Base-by-base conservation (phyloP, 108 stramenopile species). In the Licmophora abbreviata region DNA sequence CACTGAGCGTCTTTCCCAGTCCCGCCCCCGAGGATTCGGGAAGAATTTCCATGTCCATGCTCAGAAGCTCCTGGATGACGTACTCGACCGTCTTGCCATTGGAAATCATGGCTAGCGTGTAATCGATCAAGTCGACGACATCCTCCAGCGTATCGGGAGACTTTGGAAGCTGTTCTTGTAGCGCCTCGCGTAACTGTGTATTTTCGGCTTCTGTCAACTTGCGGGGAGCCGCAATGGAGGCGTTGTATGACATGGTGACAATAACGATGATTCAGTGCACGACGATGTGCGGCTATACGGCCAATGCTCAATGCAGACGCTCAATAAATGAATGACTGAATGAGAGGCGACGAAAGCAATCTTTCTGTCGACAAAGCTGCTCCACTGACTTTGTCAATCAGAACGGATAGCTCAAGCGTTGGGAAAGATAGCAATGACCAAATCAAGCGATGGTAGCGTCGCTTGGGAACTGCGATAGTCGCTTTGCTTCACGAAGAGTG, bases 21-120 rank as follows among this genome's bases (percentile, higher is more conserved):
- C 38, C 18, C 20, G 15, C 5, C 26, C 52, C 65, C 15, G 53
- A 23, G 20, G 40, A 1, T 0, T 29, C 54, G 5, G 55, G 29
- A 31, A 65, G 67, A 0, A 71, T 52, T 29, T 71, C 70, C 53
- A 71, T 54, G 30, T 71, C 70, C 70, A 71, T 66, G 48, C 65
- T 63, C 3, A 40, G 44, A 8, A 89, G 34, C 62, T 88, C 87
- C n/a, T 79, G 48, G 0, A 59, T 51, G 9, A 78, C 61, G 37
- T 82, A 78, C 0, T 28, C 48, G 0, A 76, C 68, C 40, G 33
- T 32, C 51, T 84, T 88, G 8, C 65, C 57, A 55, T 88, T 88
- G 37, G 69, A 70, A 38, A 88, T 56, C 83, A 88, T 84, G 29
- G 81, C 75, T 26, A 82, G 57, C 0, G 69, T 66, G 35, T 84